Conservation (phyloP, 2,329 filamentous ascomycete species). For the Epichloe bromicola region DNA sequence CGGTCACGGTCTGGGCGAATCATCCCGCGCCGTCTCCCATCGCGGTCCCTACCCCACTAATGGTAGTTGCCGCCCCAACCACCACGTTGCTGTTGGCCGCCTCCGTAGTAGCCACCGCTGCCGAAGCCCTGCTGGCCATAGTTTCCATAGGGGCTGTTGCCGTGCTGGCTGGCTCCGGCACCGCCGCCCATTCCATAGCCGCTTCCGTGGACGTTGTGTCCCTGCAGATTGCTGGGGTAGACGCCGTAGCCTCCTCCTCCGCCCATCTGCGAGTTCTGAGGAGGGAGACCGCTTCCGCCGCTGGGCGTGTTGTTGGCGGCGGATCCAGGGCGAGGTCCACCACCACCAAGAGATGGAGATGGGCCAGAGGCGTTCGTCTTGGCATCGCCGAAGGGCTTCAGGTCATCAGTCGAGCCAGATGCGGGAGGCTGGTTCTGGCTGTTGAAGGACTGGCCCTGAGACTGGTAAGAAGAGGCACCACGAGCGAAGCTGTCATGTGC, state of each 20-base stretch:
- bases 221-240: constrained; percentile 42
- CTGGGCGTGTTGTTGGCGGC: constrained; percentile 40
- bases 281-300: constrained; percentile 39
- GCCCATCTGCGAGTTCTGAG: constrained; percentile 42
- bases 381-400: constrained; percentile 46
- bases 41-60: constrained; percentile 24
- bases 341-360: constrained; percentile 40
- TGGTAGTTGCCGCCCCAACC: constrained; percentile 51
- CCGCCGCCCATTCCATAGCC: constrained; percentile 42
- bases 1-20: constrained; percentile 5
- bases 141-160: constrained; percentile 38
- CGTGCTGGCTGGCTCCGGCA: constrained; percentile 37
- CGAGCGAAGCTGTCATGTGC: constrained; percentile 44
- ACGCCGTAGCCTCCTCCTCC: constrained; percentile 32
- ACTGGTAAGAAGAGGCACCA: constrained; percentile 39
- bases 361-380: constrained; percentile 38
- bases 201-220: constrained; percentile 40
- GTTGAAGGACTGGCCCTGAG: constrained; percentile 41
- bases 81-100: constrained; percentile 31
- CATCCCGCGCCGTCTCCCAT: constrained; percentile 11
- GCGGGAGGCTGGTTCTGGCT: constrained; percentile 33
- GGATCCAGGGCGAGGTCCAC: constrained; percentile 41
- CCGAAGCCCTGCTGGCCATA: constrained; percentile 38
- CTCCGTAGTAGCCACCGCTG: constrained; percentile 34
- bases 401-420: constrained; percentile 33